These are phyloP conservation scores for Pseudozyma pruni DNA, from an alignment of 1,284 basidiomycete species.

Conservation along the genomic window DNA sequence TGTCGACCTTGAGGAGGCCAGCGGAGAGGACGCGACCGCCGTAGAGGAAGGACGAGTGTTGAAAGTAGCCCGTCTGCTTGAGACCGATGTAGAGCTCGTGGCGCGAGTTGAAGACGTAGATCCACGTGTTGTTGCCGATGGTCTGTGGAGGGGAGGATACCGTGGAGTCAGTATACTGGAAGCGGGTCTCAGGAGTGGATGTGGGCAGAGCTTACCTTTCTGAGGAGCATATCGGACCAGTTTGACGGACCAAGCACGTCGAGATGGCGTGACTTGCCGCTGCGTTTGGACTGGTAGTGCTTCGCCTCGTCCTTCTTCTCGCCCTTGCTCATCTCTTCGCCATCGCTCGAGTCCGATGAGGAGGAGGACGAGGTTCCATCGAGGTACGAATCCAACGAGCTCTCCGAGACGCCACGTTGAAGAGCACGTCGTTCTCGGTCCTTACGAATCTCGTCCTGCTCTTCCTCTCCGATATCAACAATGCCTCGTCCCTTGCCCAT, in stretches of 20 bases:
- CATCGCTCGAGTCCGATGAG: constrained; percentile 32
- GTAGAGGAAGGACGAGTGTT: constrained; percentile 60
- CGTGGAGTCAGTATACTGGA: too few relatives aligned
- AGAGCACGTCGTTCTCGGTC: constrained; percentile 26
- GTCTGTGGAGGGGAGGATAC: too few relatives aligned
- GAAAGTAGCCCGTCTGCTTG: constrained; percentile 62
- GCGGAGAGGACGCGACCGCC: constrained; percentile 58
- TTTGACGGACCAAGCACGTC: constrained; percentile 44
- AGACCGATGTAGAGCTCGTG: constrained; percentile 59
- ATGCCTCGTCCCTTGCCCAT: constrained; percentile 65
- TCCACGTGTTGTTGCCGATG: constrained; percentile 53
- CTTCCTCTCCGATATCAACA: constrained; percentile 56
- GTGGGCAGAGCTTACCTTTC: too few relatives aligned
- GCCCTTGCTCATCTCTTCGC: constrained; percentile 33
- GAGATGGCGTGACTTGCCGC: constrained; percentile 36
- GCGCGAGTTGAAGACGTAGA: constrained; percentile 61
- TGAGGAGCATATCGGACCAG: constrained; percentile 54
- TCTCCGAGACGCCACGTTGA: constrained; percentile 39
- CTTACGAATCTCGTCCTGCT: constrained; percentile 43
- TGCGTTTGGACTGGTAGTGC: constrained; percentile 49
- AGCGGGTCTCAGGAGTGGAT: too few relatives aligned
- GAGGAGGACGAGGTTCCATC: constrained; percentile 33
- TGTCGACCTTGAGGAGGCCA: constrained; percentile 51
- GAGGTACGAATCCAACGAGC: constrained; percentile 35
- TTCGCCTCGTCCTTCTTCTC: constrained; percentile 20